These are phyloP conservation scores for Juncus effusus DNA, from an alignment of 176 grass and related monocot genomes.

Conservation along the genomic window DNA sequence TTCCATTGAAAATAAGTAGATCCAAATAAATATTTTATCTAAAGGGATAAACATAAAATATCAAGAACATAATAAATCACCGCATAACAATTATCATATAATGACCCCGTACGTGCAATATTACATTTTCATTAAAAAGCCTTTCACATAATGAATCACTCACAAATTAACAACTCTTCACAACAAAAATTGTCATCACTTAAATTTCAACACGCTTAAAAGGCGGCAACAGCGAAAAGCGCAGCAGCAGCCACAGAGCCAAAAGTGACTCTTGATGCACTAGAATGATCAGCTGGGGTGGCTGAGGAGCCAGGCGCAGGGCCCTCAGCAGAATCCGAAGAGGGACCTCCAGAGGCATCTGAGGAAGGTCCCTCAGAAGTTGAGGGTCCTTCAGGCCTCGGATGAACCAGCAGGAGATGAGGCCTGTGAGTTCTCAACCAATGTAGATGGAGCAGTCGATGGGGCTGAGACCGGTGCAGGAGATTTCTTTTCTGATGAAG, in stretches of 20 bases:
- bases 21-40: too few species aligned
- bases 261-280: background rate
- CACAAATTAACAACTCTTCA: too few species aligned
- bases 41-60: too few species aligned
- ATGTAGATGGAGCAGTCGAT: constrained; percentile 8
- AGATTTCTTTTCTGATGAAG: too few species aligned
- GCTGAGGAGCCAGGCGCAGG: background rate
- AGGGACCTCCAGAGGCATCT: constrained; percentile 18
- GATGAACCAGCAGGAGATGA: constrained; percentile 4
- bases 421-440: background rate
- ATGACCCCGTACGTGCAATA: too few species aligned
- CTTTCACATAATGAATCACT: too few species aligned
- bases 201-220: constrained; percentile 19
- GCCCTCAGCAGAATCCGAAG: constrained; percentile 1
- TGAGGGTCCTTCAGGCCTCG: constrained; percentile 1
- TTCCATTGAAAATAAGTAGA: too few species aligned
- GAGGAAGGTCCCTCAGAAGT: constrained; percentile 12
- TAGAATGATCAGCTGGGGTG: constrained; percentile 14
- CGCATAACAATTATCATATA: too few species aligned
- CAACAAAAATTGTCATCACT: background rate
- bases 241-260: background rate
- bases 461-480: background rate
- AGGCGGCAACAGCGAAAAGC: constrained; percentile 28
- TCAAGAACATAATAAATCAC: too few species aligned
- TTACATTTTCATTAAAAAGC: too few species aligned